A percentile compares a stretch with the other conserved stretches of the same genome.
These are phyloP conservation scores for Lipomyces sp. DNA, from an alignment of 805 yeast species.

Conservation along the genomic window DNA sequence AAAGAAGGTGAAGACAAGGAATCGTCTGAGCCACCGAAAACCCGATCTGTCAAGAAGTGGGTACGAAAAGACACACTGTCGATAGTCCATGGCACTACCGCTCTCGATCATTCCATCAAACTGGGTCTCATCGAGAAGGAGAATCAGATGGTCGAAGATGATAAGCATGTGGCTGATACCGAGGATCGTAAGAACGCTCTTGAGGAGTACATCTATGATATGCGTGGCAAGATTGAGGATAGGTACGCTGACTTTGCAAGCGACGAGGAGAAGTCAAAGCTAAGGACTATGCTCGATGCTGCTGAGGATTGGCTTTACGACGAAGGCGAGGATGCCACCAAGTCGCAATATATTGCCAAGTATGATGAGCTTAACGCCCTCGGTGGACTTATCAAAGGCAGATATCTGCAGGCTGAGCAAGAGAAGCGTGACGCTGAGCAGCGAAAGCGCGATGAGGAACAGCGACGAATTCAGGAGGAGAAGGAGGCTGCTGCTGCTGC, in stretches of 20 bases:
- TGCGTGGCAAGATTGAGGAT: conserved; percentile 96
- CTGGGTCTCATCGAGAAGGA: conserved; percentile 77
- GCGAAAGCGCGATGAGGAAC: conserved; percentile 81
- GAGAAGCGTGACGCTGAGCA: conserved; percentile 84
- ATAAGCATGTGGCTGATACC: conserved; percentile 96
- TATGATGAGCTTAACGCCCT: conserved; percentile 94
- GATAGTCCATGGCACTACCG: conserved; percentile 59
- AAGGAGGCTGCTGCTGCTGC: conserved; percentile 61
- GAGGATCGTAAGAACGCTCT: conserved; percentile 98
- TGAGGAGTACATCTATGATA: conserved; percentile 97
- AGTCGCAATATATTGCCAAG: conserved; percentile 96
- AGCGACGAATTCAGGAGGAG: conserved; percentile 80
- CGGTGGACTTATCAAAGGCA: conserved; percentile 94
- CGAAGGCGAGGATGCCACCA: conserved; percentile 94
- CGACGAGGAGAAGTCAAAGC: conserved; percentile 84
- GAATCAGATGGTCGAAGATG: conserved; percentile 81
- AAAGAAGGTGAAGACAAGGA: conserved; percentile 58
- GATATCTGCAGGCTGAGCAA: conserved; percentile 94
- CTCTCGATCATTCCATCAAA: conserved; percentile 66
- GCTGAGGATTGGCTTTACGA: conserved; percentile 99
- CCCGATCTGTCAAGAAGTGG: conserved; percentile 86
- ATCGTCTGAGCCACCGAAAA: conserved; percentile 61
- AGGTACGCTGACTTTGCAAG: conserved; percentile 85
- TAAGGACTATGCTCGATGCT: conserved; percentile 71
- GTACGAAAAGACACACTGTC: conserved; percentile 85